phyloP scores from a whole-genome alignment of 2,329 filamentous ascomycete species.

The Aureobasidium pullulans region DNA sequence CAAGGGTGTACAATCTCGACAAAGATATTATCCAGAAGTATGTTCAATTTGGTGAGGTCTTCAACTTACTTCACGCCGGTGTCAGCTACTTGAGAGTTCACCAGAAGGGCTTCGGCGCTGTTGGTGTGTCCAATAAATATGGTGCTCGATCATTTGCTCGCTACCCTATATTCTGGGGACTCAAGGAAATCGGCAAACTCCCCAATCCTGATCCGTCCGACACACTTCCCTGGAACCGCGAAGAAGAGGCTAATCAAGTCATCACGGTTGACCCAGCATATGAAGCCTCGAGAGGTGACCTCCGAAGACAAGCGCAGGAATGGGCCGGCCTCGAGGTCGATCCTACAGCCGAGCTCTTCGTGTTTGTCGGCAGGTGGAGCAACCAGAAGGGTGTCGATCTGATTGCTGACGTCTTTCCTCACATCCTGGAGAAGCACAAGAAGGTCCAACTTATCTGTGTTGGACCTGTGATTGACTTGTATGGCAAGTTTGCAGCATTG shows the following conservation, averaged over 20 bases:
- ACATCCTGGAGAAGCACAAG: conserved; percentile 52
- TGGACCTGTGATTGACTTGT: conserved; percentile 60
- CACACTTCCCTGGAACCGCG: conserved; percentile 52
- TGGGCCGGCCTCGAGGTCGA: conserved; percentile 59
- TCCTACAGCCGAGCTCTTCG: conserved; percentile 56
- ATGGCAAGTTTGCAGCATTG: conserved; percentile 59
- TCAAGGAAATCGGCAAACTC: conserved; percentile 54
- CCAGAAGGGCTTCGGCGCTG: conserved; percentile 60
- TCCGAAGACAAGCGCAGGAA: conserved; percentile 58
- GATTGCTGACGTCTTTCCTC: conserved; percentile 61
- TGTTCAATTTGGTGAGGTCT: conserved; percentile 61
- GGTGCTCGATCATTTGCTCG: conserved; percentile 60
- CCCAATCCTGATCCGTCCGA: conserved; percentile 61
- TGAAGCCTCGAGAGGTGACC: conserved; percentile 46
- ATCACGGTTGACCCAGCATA: conserved; percentile 47
- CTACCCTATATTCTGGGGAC: conserved; percentile 63
- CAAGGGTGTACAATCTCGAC: conserved; percentile 57
- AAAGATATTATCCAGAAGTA: conserved; percentile 51
- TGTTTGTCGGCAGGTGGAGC: conserved; percentile 63
- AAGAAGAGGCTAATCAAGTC: conserved; percentile 43
- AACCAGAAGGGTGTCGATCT: conserved; percentile 63
- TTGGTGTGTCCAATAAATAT: conserved; percentile 62
- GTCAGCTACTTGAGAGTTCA: conserved; percentile 59
- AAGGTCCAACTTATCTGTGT: conserved; percentile 57
- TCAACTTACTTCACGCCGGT: conserved; percentile 60